Base-by-base conservation (phyloP, 2,329 filamentous ascomycete species). In the Hypoxylon sp. region DNA sequence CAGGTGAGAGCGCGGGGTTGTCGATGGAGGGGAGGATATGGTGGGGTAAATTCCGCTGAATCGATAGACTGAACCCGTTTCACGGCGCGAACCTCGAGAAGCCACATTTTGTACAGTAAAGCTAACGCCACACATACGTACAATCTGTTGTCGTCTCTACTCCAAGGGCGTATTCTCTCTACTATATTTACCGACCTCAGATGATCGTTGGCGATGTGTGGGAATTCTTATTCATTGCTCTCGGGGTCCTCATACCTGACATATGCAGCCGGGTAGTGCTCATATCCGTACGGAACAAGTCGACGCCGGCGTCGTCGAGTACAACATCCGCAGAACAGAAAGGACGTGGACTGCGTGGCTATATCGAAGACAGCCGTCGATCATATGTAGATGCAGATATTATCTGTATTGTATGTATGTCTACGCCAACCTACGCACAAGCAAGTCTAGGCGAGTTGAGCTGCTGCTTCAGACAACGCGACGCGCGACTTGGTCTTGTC, bases 1-100 rank as follows among this genome's bases (percentile, higher is more conserved):
- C 42, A 57, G n/a, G n/a, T n/a, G n/a, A n/a, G n/a, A n/a, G 37
- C 60, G 60, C 57, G 60, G 60, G 60, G 60, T 63, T 49, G 15
- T 31, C n/a, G 15, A 42, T 50, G 23, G 24, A 13, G 13, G 10
- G 5, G 11, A 18, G 7, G 10, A 29, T 41, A 49, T 60, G 56
- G 60, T 57, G 60, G 60, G 60, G 60, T 62, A 59, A 40, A 52
- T 47, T n/a, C 29, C 11, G 11, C 15, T 33, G 4, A 29, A 40
- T 37, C 13, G 3, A 37, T 17, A 10, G 4, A 29, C 27, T 5
- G 17, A 17, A 24, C 42, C 48, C 48, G 54, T 42, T 42, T 52
- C 33, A 45, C 38, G 45, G 55, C 46, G 50, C 46, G 46, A 31
- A 8, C 27, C 13, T 27, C 9, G 9, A 29, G 13, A 8, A 8